Evolutionary conservation across 2,329 filamentous ascomycete species (phyloP), one percentile per base, ranked within the genome.

Genomic region (Monascus ruber): DNA sequence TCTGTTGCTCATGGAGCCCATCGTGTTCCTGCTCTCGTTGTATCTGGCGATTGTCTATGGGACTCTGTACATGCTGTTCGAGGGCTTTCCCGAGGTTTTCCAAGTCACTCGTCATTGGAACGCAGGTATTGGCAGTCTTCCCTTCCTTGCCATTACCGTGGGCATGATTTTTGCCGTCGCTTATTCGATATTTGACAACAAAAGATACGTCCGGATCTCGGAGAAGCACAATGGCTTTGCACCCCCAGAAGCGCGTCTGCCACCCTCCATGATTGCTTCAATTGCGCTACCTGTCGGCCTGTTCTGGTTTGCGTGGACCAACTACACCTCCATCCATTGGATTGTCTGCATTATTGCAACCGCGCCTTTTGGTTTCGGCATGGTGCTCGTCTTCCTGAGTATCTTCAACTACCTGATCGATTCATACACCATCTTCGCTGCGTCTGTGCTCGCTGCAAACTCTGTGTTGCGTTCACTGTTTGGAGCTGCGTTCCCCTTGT

Each of bases 251-350:
- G 70, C 70, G 31, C 72, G 70, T 36, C 55, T 76, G 2, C 69
- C 71, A 2, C 66, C 71, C 5, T 65, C 62, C 34, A 68, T 73
- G 42, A 43, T 71, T 3, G 69, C 69, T 27, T 66, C 64, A 38
- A 59, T 74, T 24, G 56, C 61, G n/a, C 63, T 80, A 31, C 76
- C 77, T 0, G 54, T 75, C 33, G 70, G 72, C 10, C 60, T 77
- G 4, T 76, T 77, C 54, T 76, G 72, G 72, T 73, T 77, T 41
- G 74, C 73, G 0, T 78, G 74, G 74, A 75, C 74, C 1, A 71
- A 73, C 37, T 69, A 62, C 40, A 63, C 56, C 41, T 53, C 52
- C 2, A 47, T 64, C 28, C 61, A 64, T 44, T 65, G 60, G 60
- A 59, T 64, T 39, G 60, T 51, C 9, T 53, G 53, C 40, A 54